Evolutionary conservation across 192 early-diverging fungal species (phyloP).

Genomic region (Paraglomus occultum): DNA sequence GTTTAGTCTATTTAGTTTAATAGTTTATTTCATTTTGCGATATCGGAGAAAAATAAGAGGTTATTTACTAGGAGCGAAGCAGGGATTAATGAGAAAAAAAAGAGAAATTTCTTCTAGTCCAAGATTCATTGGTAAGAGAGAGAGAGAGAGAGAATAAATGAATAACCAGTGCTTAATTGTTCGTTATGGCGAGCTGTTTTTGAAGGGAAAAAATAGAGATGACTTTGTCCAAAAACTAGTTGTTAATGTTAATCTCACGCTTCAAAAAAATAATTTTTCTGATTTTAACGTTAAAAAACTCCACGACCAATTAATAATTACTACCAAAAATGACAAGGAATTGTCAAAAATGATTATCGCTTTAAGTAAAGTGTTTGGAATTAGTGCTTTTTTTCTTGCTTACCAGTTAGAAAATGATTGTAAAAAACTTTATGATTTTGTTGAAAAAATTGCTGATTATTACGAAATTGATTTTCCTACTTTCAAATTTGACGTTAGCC

Average conservation of each 20-base stretch:
- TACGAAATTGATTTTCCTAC: constrained; percentile 18
- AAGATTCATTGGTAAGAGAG: constrained; percentile 2
- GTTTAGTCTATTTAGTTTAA: constrained; percentile 18
- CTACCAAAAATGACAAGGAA: constrained; percentile 11
- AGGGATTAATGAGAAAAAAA: too few relatives aligned
- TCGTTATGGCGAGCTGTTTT: constrained; percentile 15
- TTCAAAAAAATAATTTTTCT: constrained; percentile 17
- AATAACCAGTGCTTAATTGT: constrained; percentile 6
- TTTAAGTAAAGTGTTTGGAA: constrained; percentile 18
- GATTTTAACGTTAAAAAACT: constrained; percentile 15
- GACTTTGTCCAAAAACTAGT: constrained; percentile 17
- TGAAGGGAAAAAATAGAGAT: constrained; percentile 19
- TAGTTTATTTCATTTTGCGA: constrained; percentile 18
- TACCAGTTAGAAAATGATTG: constrained; percentile 21
- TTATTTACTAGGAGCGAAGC: too few relatives aligned
- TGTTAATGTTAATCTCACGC: constrained; percentile 3
- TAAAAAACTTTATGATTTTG: constrained; percentile 15
- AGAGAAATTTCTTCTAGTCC: background rate
- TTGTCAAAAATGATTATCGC: constrained; percentile 10
- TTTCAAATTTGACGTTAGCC: constrained; percentile 21
- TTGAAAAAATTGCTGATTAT: constrained; percentile 13
- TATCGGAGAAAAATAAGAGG: constrained; percentile 16
- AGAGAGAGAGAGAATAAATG: constrained; percentile 17
- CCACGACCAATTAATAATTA: constrained; percentile 13
- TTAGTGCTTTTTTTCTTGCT: constrained; percentile 15